Conservation (phyloP, 495 filamentous ascomycete species). For the Cercophora samala region DNA sequence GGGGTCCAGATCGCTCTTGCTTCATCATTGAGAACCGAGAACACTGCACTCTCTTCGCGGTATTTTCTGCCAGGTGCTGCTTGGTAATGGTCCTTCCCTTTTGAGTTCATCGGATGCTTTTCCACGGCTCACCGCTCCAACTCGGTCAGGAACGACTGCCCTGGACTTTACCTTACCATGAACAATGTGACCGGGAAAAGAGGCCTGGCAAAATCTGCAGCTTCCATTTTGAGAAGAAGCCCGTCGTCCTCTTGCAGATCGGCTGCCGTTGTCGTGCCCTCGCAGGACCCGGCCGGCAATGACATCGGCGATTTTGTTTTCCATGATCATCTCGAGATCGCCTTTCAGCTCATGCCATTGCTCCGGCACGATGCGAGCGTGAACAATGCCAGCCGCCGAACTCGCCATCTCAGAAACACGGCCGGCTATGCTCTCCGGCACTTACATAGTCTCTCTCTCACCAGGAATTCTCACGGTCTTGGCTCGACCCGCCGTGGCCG, state of each 20-base stretch:
- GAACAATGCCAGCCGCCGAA: background rate
- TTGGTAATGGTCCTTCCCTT: conserved; percentile 2
- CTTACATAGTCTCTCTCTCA: background rate
- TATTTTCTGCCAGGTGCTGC: background rate
- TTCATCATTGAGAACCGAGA: background rate
- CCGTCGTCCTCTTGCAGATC: background rate
- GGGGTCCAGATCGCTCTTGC: background rate
- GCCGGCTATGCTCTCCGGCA: background rate
- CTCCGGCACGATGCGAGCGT: background rate
- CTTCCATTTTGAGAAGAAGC: too few relatives aligned
- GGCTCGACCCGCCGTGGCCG: background rate
- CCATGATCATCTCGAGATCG: background rate
- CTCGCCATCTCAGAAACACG: background rate
- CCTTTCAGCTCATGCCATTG: background rate
- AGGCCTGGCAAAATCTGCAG: too few relatives aligned
- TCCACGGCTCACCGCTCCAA: background rate
- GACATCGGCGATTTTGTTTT: too few relatives aligned
- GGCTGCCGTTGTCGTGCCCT: background rate
- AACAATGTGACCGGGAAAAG: background rate
- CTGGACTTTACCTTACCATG: background rate
- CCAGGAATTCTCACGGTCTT: background rate
- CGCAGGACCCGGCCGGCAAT: background rate
- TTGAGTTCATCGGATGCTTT: background rate
- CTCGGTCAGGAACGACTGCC: too few relatives aligned
- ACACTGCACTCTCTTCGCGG: background rate